Evolutionary conservation across 2,329 filamentous ascomycete genomes (phyloP).

Genomic region (Chrysoporthe cubensis): DNA sequence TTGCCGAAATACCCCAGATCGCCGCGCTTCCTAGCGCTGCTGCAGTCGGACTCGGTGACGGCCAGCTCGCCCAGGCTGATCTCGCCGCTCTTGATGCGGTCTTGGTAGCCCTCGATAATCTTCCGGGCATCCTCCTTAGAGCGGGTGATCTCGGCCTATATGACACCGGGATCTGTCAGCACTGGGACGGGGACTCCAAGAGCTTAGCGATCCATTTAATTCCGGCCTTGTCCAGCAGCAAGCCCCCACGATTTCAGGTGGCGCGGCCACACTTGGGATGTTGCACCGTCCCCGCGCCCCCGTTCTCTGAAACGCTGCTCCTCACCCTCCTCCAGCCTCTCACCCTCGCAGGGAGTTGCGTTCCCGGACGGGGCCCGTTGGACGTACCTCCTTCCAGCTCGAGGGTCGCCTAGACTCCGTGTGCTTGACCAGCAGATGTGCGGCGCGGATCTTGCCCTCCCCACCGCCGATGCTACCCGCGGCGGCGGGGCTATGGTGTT

Average conservation of each 20-base stretch:
- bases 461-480: constrained; percentile 38
- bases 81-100: constrained; percentile 73
- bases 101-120: constrained; percentile 77
- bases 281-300: not conserved
- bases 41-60: constrained; percentile 89
- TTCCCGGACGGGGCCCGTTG: not conserved
- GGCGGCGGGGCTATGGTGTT: constrained; percentile 72
- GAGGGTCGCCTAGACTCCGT: constrained; percentile 82
- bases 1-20: constrained; percentile 94
- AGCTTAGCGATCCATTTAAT: not conserved
- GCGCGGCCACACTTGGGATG: not conserved
- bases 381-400: constrained; percentile 80
- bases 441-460: constrained; percentile 84
- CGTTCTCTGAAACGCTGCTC: not conserved
- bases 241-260: not conserved
- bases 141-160: constrained; percentile 78
- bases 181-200: not conserved
- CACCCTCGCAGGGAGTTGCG: not conserved
- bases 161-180: constrained; percentile 17
- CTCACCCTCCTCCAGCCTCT: not conserved
- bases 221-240: not conserved
- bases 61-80: constrained; percentile 80
- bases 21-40: constrained; percentile 89
- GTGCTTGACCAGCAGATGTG: constrained; percentile 94
- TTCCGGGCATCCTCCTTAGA: constrained; percentile 82